Base-by-base conservation (phyloP, 768 basidiomycete genomes). In the Boletus tomentosulus region DNA sequence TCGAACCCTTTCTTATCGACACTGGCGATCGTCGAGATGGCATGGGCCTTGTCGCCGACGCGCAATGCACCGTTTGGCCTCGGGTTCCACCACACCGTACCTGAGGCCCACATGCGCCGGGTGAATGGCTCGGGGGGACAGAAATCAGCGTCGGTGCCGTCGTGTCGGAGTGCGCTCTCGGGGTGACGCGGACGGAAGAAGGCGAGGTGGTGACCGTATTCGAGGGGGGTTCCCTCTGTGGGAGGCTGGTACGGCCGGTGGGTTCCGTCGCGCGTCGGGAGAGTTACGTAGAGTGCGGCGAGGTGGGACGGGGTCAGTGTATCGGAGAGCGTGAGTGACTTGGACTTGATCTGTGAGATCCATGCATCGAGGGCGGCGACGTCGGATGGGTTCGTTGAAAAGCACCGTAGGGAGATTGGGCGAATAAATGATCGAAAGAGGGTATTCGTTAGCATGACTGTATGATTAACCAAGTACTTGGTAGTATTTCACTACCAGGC, bases 41-140 rank as follows among this genome's bases (percentile, higher is more conserved):
- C 80, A 3, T 46, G 73, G 0, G 81, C 83, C 44, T 62, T 74
- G 44, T 77, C 72, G 11, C 87, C 88, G 31, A 85, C 73, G 41
- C 75, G 59, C 55, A 91, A 66, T 1, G 78, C 77, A 34, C 69
- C 66, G 30, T 64, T 52, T 10, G 43, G 39, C 50, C 45, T 69
- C 57, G 44, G 30, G 59, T 82, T 76, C 86, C 86, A 91, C 27
- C 69, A 72, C 65, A 90, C 83, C 60, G 70, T 77, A 3, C 88
- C 89, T 22, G 85, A 78, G 3, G 86, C 87, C 87, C 88, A 91
- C 89, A 90, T 91, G n/a, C 88, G 74, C 53, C 84, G 76, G 27
- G 82, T 79, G 70, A 87, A 89, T 3, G 87, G 87, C 47, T 78
- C 73, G 0, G 88, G 88, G 2, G 88, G 86, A 58, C 83, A 83